Base-by-base conservation (phyloP, 805 yeast species). In the Ogataea allantospora region DNA sequence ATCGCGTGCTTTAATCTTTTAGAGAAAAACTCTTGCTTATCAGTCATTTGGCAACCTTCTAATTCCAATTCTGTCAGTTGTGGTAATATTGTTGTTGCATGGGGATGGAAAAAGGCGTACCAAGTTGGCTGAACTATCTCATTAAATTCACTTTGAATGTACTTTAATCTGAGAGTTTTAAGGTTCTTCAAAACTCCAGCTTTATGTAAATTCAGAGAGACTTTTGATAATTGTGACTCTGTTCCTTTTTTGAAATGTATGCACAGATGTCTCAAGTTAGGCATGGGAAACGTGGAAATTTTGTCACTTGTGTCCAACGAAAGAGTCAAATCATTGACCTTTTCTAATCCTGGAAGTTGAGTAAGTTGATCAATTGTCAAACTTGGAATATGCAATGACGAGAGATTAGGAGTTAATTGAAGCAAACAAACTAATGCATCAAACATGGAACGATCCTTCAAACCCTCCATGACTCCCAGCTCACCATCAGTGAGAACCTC, bases 91-190 rank as follows among this genome's bases (percentile, higher is more conserved):
- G 9, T 12, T 10, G n/a, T 11, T n/a, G 47, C 33, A 3, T 27
- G 29, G 6, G 40, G 34, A 26, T 36, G 35, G 35, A 58, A 58
- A 21, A 58, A 54, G n/a, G 58, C 37, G 24, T 44, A 43, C 63
- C 63, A 58, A 10, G 58, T 46, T 8, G 53, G 50, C 2, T 42
- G 38, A 6, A 49, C 32, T 2, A 35, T 7, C 32, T 55, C 55
- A 30, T 57, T 57, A 26, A 55, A 56, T 18, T 51, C 61, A 4
- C 40, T 38, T 31, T 41, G 48, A 9, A 47, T 38, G 27, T 45
- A 50, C 6, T 44, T 46, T 16, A 57, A 17, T 25, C 44, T 46
- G 11, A 57, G 37, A 7, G 38, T 30, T 19, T 40, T 21, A 17
- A 57, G 35, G 7, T 37, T 25, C 7, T 19, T 8, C 6, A 48